Conservation (phyloP, 2,329 filamentous ascomycete species). For the Cladorrhinum sp. region DNA sequence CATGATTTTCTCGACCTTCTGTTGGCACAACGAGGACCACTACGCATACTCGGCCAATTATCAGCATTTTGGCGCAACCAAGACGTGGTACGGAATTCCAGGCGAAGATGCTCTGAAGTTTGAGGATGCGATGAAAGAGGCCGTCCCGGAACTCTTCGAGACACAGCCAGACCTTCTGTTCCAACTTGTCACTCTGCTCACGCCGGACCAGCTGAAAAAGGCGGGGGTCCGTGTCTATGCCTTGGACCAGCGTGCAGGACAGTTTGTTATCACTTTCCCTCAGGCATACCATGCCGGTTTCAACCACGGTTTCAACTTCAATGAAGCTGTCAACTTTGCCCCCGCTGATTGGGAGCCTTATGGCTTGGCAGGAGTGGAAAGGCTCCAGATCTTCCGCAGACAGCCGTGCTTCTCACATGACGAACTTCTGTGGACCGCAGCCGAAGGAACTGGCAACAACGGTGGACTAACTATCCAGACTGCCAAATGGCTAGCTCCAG, state of each 20-base stretch:
- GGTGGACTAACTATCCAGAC: constrained; percentile 71
- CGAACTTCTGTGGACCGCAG: constrained; percentile 87
- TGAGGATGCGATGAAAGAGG: constrained; percentile 89
- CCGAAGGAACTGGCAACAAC: constrained; percentile 65
- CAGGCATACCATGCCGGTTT: constrained; percentile 97
- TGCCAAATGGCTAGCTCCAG: constrained; percentile 91
- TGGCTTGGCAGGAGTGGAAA: constrained; percentile 79
- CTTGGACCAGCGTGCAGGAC: constrained; percentile 90
- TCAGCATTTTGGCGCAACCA: constrained; percentile 95
- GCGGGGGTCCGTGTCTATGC: constrained; percentile 92
- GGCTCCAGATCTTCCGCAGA: constrained; percentile 80
- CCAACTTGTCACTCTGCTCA: constrained; percentile 92
- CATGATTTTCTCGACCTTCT: constrained; percentile 99
- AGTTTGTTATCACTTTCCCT: constrained; percentile 95
- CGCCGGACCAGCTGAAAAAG: constrained; percentile 87
- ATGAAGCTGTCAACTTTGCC: constrained; percentile 97
- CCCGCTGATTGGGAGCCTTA: constrained; percentile 93
- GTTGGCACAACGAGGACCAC: constrained; percentile 99
- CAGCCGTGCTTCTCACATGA: constrained; percentile 98
- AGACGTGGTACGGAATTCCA: constrained; percentile 98
- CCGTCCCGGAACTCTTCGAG: constrained; percentile 94
- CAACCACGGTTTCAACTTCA: constrained; percentile 98
- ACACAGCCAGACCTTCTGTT: constrained; percentile 95
- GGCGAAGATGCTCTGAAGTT: constrained; percentile 92
- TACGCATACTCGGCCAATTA: constrained; percentile 98